Conservation (phyloP, 1,284 basidiomycete species). For the Apiotrichum veenhuisii region DNA sequence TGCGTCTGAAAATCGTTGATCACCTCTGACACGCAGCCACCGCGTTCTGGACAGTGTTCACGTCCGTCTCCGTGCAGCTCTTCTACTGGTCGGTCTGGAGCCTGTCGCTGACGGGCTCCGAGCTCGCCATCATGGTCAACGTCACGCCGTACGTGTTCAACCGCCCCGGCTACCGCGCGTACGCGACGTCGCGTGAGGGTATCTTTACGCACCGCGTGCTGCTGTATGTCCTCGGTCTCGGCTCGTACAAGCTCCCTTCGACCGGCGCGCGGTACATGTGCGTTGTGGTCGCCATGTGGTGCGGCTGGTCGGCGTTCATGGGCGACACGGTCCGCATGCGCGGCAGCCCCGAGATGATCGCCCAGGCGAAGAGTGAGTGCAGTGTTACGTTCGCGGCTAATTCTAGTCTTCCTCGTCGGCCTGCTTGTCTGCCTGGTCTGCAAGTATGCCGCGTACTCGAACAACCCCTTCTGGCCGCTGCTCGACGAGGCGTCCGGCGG, state of each 20-base stretch:
- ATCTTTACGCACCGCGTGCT: slow-evolving; percentile 54
- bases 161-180: slow-evolving; percentile 52
- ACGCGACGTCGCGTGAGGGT: slow-evolving; percentile 55
- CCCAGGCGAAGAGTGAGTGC: slow-evolving; percentile 59
- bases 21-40: slow-evolving; percentile 57
- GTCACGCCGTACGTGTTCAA: slow-evolving; percentile 65
- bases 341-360: slow-evolving; percentile 51
- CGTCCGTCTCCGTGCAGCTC: slow-evolving; percentile 72
- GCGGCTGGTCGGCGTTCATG: slow-evolving; percentile 56
- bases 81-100: slow-evolving; percentile 94
- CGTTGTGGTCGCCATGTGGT: slow-evolving; percentile 58
- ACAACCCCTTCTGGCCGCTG: slow-evolving; percentile 85
- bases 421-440: slow-evolving; percentile 66
- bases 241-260: slow-evolving; percentile 58
- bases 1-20: slow-evolving; percentile 13
- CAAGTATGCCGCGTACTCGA: slow-evolving; percentile 73
- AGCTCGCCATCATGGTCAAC: slow-evolving; percentile 64
- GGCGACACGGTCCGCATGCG: slow-evolving; percentile 58
- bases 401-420: slow-evolving; percentile 62
- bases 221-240: slow-evolving; percentile 59
- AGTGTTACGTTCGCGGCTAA: too few relatives aligned
- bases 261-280: slow-evolving; percentile 60
- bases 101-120: slow-evolving; percentile 64
- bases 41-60: slow-evolving; percentile 82
- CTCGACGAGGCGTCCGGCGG: slow-evolving; percentile 64